These are phyloP conservation scores for Clarireedia sp. DNA, from an alignment of 2,329 filamentous ascomycete species.

Conservation along the genomic window DNA sequence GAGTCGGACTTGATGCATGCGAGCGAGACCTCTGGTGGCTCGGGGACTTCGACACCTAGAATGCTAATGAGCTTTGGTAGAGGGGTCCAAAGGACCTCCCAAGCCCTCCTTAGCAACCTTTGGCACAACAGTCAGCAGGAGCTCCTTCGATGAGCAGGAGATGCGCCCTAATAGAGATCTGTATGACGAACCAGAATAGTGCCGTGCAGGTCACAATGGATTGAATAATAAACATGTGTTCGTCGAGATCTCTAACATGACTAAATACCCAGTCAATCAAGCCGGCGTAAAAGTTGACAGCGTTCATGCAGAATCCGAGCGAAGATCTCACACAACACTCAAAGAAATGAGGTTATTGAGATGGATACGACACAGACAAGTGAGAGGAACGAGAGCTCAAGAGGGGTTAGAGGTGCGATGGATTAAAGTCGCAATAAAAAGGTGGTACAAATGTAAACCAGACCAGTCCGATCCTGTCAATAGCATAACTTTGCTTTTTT, in stretches of 20 bases:
- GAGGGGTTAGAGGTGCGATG: neutral
- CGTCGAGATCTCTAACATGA: slow-evolving; percentile 25
- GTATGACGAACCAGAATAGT: slow-evolving; percentile 24
- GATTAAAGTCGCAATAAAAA: neutral
- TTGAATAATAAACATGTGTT: slow-evolving; percentile 29
- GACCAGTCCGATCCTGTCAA: neutral
- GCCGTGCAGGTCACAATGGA: slow-evolving; percentile 28
- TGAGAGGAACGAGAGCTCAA: neutral
- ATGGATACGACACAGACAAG: neutral
- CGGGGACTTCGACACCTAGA: slow-evolving; percentile 87
- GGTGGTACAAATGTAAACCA: neutral
- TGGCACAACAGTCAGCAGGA: slow-evolving; percentile 13
- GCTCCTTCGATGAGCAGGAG: neutral
- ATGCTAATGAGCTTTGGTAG: slow-evolving; percentile 86
- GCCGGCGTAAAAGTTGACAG: slow-evolving; percentile 26
- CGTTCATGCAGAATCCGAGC: slow-evolving; percentile 27
- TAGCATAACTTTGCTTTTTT: slow-evolving; percentile 3
- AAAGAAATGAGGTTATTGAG: slow-evolving; percentile 7
- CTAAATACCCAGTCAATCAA: slow-evolving; percentile 27
- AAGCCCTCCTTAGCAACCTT: slow-evolving; percentile 79
- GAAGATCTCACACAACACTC: slow-evolving; percentile 9
- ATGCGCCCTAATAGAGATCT: neutral
- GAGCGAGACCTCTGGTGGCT: slow-evolving; percentile 80
- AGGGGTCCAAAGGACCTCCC: slow-evolving; percentile 82
- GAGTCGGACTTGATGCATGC: slow-evolving; percentile 83